Conservation (phyloP, 176 grass and related monocot genomes). For the Pharus latifolius region DNA sequence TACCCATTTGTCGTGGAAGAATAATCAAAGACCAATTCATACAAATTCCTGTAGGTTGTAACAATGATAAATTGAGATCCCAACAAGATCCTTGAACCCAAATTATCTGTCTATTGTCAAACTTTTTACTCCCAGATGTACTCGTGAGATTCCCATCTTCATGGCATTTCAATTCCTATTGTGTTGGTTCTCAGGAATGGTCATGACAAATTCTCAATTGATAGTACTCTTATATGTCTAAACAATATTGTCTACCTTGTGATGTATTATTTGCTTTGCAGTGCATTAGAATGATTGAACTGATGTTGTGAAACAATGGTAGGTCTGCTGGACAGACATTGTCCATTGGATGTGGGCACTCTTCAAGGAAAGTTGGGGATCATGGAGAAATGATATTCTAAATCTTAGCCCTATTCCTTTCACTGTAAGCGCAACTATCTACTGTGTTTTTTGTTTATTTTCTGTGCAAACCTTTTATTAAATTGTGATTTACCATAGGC, state of each 20-base stretch:
- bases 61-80: background rate
- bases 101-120: too few species aligned
- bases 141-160: background rate
- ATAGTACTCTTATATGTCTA: background rate
- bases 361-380: conserved; percentile 78
- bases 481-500: background rate
- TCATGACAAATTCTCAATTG: background rate
- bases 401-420: conserved; percentile 84
- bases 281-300: background rate
- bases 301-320: conserved; percentile 7
- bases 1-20: background rate
- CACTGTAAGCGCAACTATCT: conserved; percentile 34
- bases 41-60: background rate
- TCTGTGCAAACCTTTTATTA: background rate
- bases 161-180: background rate
- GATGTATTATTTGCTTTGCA: conserved; percentile 13
- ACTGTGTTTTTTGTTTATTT: background rate
- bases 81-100: background rate
- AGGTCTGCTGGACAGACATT: conserved; percentile 85
- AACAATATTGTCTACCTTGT: background rate
- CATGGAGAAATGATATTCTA: conserved; percentile 66
- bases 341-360: conserved; percentile 90
- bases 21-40: background rate
- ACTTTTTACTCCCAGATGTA: background rate
- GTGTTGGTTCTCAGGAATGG: background rate